These are phyloP conservation scores for Eragrostis tef DNA, from an alignment of 202 grass and related monocot genomes.

Conservation along the genomic window DNA sequence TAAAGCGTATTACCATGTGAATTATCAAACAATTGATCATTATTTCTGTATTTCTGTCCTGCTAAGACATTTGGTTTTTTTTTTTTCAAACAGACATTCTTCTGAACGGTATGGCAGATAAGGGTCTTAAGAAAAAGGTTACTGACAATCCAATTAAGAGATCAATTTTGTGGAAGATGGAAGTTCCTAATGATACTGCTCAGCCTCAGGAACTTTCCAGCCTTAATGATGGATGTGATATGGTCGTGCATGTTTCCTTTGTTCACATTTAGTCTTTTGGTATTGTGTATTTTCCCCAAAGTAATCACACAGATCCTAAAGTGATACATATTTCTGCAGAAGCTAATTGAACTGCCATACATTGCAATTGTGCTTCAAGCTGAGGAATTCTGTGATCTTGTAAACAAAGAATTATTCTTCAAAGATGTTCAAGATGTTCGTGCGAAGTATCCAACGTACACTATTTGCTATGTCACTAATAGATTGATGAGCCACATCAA, in stretches of 20 bases:
- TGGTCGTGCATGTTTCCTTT: conserved; percentile 22
- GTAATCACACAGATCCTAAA: conserved; percentile 12
- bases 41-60: conserved; percentile 11
- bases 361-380: conserved; percentile 76
- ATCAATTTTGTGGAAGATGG: conserved; percentile 83
- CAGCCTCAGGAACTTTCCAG: conserved; percentile 44
- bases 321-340: conserved; percentile 50
- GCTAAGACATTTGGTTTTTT: conserved; percentile 16
- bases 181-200: conserved; percentile 64
- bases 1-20: background rate
- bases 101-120: conserved; percentile 61
- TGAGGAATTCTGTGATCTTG: conserved; percentile 83
- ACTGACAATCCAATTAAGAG: conserved; percentile 56
- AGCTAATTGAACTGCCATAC: conserved; percentile 63
- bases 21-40: background rate
- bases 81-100: conserved; percentile 61
- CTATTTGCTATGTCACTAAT: conserved; percentile 72
- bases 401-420: conserved; percentile 48
- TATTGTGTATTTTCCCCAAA: no score
- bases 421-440: conserved; percentile 54
- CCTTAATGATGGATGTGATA: background rate
- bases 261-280: background rate
- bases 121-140: conserved; percentile 50
- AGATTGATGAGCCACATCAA: conserved; percentile 81
- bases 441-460: conserved; percentile 61